Conservation (phyloP, 768 basidiomycete genomes). For the Terana coerulea region DNA sequence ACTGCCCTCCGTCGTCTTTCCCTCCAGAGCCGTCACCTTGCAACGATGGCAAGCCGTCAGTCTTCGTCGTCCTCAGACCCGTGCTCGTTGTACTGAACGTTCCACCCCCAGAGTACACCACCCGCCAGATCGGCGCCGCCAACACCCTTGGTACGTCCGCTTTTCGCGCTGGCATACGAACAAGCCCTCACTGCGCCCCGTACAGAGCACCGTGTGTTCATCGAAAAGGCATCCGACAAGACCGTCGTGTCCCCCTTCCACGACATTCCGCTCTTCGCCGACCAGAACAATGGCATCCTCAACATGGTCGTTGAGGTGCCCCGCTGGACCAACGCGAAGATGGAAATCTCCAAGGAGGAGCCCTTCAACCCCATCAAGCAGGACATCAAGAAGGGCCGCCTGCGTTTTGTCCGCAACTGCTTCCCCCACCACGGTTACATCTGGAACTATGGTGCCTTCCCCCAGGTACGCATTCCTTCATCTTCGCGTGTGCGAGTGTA, state of each 20-base stretch:
- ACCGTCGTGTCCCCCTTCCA: conserved; percentile 85
- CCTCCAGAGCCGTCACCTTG: conserved; percentile 47
- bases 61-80: conserved; percentile 21
- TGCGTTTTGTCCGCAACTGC: conserved; percentile 98
- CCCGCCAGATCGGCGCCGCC: conserved; percentile 80
- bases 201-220: conserved; percentile 90
- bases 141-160: conserved; percentile 82
- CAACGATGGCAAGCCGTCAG: conserved; percentile 54
- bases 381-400: conserved; percentile 93
- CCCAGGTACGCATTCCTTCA: conserved; percentile 58
- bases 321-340: conserved; percentile 99
- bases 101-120: conserved; percentile 52
- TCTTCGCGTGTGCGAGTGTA: background rate
- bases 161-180: conserved; percentile 1
- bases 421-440: conserved; percentile 99
- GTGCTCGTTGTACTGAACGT: conserved; percentile 12
- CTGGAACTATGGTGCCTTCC: conserved; percentile 99
- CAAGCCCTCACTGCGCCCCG: conserved; percentile 11
- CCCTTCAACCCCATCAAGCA: conserved; percentile 99
- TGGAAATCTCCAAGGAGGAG: conserved; percentile 99
- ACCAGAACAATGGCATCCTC: conserved; percentile 90
- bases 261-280: conserved; percentile 97
- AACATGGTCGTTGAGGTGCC: conserved; percentile 99
- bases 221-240: conserved; percentile 73
- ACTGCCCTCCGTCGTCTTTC: conserved; percentile 46